Percentiles rank a stretch among this genome's conserved stretches.
Conservation (phyloP, 768 basidiomycete species). For the Russula sp. region DNA sequence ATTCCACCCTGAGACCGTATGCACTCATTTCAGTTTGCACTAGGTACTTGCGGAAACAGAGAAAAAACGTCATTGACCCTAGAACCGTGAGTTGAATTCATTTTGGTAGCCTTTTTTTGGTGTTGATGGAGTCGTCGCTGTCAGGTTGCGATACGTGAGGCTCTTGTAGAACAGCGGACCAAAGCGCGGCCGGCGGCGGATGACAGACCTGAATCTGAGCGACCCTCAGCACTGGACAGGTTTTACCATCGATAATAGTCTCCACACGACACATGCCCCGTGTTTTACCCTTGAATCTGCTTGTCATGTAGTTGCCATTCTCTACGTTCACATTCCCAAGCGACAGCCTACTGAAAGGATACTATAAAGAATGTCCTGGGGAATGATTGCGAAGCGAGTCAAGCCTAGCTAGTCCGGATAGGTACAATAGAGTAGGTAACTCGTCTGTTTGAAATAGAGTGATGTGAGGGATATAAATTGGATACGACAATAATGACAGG, state of each 20-base stretch:
- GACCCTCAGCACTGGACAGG: slow-evolving; percentile 35
- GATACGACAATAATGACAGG: neutral
- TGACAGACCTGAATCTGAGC: slow-evolving; percentile 23
- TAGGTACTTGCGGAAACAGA: slow-evolving; percentile 77
- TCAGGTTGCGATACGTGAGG: slow-evolving; percentile 38
- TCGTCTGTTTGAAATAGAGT: neutral
- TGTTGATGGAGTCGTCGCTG: slow-evolving; percentile 23
- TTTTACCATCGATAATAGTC: slow-evolving; percentile 25
- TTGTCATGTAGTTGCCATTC: neutral
- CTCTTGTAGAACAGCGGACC: slow-evolving; percentile 33
- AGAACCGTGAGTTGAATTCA: slow-evolving; percentile 41
- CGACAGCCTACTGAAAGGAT: neutral
- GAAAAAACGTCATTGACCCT: slow-evolving; percentile 93
- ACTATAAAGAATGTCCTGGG: slow-evolving; percentile 6
- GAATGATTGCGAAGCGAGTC: neutral
- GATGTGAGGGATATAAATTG: neutral
- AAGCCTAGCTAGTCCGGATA: neutral
- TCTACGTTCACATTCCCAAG: neutral
- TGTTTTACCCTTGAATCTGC: too few relatives aligned
- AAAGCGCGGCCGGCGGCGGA: slow-evolving; percentile 25
- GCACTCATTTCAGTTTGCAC: neutral
- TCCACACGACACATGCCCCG: neutral
- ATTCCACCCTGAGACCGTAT: neutral
- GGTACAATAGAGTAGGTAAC: neutral
- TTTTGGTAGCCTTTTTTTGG: neutral